Evolutionary conservation across 208 protist species (phyloP), one percentile per base, ranked within the genome.

Genomic region (Trypanosoma cruzi): DNA sequence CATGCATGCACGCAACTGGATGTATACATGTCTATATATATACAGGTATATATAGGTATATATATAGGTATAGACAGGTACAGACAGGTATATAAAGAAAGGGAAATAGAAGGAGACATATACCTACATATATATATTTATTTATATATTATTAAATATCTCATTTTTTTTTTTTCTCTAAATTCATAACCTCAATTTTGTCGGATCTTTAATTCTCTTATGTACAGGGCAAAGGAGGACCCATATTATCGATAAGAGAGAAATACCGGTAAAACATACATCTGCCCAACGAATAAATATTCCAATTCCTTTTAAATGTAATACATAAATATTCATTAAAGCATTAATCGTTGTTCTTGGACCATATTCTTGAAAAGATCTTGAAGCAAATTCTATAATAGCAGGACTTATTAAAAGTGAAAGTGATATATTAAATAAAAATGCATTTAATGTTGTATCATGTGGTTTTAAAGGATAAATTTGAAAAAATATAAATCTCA

Each of bases 391-490:
- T 49, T 94, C 81, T 29, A 84, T 67, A 16, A 96, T 66, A 26
- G 84, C 70, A 44, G 92, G 64, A 48, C 77, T 74, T 52, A 73
- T 87, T 11, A 95, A 55, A 1, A 93, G 59, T 18, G 89, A 79
- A 16, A 96, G 42, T 42, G 66, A 67, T 18, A 80, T 62, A 62
- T 96, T 96, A 77, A 96, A 96, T 0, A 96, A 37, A 37, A 96
- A 81, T 40, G 88, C 86, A 72, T 94, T 96, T 71, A 96, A 88
- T 62, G 93, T 76, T 22, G 91, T 96, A 29, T 74, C 84, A 40
- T 84, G 83, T 32, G 88, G 55, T 24, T 76, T 68, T 54, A 88
- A 65, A 42, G 80, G 80, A 59, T 85, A 76, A 58, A 85, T 84
- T 48, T 79, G 75, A 36, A 86, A 76, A 56, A 79, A 78, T 18